Conservation (phyloP, 2,329 filamentous ascomycete species). For the Diaporthe helianthi region DNA sequence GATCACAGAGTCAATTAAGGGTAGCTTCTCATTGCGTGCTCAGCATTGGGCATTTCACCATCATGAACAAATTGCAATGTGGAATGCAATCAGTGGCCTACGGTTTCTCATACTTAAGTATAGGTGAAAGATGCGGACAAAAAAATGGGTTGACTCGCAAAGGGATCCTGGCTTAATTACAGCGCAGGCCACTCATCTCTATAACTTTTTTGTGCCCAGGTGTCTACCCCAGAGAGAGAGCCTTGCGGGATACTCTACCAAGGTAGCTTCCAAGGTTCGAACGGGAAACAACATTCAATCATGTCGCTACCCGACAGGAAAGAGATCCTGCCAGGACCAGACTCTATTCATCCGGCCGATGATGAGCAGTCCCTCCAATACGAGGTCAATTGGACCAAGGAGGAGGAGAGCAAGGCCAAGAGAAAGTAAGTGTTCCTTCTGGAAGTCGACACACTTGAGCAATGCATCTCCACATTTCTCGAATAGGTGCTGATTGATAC, state of each 20-base stretch:
- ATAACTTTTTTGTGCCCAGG: background rate
- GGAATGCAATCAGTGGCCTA: background rate
- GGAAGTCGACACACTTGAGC: too few species aligned
- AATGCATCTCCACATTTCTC: background rate
- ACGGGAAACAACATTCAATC: background rate
- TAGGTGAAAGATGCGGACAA: conserved; percentile 5
- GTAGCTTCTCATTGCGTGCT: conserved; percentile 24
- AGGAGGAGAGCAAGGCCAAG: conserved; percentile 30
- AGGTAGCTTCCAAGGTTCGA: too few species aligned
- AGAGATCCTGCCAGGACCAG: background rate
- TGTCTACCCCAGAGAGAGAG: background rate
- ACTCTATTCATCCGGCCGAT: conserved; percentile 1
- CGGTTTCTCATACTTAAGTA: background rate
- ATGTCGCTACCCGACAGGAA: conserved; percentile 23
- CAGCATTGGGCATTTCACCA: conserved; percentile 22
- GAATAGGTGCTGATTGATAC: conserved; percentile 1
- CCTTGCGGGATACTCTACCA: background rate
- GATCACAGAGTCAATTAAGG: conserved; percentile 6
- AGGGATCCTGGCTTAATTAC: background rate
- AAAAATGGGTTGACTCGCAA: background rate
- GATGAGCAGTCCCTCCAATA: conserved; percentile 14
- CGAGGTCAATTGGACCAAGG: conserved; percentile 28
- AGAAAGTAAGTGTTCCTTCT: conserved; percentile 29
- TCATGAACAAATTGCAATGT: conserved; percentile 23
- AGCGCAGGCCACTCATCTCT: background rate